phyloP scores from a whole-genome alignment of 495 filamentous ascomycete species.

The Podospora didyma region DNA sequence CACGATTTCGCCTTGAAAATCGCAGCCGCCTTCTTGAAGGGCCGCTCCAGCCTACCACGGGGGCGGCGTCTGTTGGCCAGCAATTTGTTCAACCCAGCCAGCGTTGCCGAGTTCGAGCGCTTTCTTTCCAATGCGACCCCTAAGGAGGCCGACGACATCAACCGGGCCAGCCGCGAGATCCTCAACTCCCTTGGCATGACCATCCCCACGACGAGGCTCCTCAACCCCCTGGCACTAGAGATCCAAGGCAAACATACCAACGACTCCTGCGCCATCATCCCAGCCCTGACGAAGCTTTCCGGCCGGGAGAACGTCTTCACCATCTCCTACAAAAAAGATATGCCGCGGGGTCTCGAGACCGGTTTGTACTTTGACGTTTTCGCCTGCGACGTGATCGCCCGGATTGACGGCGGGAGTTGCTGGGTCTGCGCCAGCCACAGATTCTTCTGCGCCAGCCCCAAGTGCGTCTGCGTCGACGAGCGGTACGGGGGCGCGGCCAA shows the following conservation, averaged over 20 bases:
- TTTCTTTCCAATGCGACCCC: not conserved
- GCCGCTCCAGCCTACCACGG: not conserved
- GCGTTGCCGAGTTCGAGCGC: not conserved
- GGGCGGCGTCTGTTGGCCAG: not conserved
- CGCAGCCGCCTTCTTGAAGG: not conserved
- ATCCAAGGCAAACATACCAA: not conserved
- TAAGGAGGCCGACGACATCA: not conserved
- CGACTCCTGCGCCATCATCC: not conserved
- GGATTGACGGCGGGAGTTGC: not conserved
- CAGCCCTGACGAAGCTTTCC: not conserved
- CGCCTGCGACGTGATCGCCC: not conserved
- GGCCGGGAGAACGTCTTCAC: not conserved
- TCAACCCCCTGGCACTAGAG: too few species aligned
- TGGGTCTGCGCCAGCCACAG: not conserved
- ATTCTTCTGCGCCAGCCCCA: too few species aligned
- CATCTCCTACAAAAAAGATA: not conserved
- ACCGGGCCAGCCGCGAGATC: not conserved
- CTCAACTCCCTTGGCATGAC: too few species aligned
- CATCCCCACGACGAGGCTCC: too few species aligned
- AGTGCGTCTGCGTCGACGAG: not conserved
- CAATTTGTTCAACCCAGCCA: not conserved
- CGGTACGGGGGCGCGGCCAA: not conserved
- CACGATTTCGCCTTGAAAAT: not conserved
- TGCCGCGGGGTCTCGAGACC: not conserved
- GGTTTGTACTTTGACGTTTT: not conserved